Base-by-base conservation (phyloP, 768 basidiomycete genomes). In the Russula lepida region DNA sequence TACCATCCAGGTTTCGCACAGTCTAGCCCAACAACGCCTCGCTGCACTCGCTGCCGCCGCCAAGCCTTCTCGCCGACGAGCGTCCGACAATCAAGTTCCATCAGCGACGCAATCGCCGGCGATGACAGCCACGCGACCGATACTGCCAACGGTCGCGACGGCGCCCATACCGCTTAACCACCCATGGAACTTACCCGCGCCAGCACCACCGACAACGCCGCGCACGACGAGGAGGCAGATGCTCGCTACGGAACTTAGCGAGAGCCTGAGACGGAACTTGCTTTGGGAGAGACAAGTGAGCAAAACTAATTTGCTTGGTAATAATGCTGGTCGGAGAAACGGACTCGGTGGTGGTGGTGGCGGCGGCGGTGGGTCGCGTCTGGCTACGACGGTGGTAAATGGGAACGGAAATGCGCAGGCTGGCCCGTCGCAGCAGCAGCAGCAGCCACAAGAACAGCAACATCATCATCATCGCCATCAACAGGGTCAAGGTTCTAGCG, bases 171-270 rank as follows among this genome's bases (percentile, higher is more conserved):
- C 84, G 1, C 71, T 88, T 2, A 78, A 77, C 5, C 74, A 81
- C 70, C 85, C 88, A 6, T 89, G 90, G 73, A 88, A 89, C 67
- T 79, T 92, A 27, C 89, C 89, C 0, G 77, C 80, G 3, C 77
- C 79, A 0, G 74, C 76, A 4, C 75, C 81, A 19, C 89, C 89
- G 2, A 86, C 87, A 66, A 91, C 90, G 0, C 93, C 93, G 0
- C 84, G 88, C 37, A 92, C 93, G 46, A 93, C 91, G 3, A 81
- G 93, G 2, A 78, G 89, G 53, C 79, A 82, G 66, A 95, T 95
- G 89, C 77, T 95, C 49, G 78, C 84, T 58, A 87, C 85, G 4
- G 93, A 95, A 72, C 76, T 95, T 69, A 86, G 88, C 33, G 93
- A 95, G 73, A 88, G 85, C 60, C 74, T 95, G 64, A 78, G 93